A percentile compares a stretch with the other conserved stretches of the same genome.
phyloP scores from a whole-genome alignment of 208 protist genomes.

The Herpetomonas samuelpessoai region DNA sequence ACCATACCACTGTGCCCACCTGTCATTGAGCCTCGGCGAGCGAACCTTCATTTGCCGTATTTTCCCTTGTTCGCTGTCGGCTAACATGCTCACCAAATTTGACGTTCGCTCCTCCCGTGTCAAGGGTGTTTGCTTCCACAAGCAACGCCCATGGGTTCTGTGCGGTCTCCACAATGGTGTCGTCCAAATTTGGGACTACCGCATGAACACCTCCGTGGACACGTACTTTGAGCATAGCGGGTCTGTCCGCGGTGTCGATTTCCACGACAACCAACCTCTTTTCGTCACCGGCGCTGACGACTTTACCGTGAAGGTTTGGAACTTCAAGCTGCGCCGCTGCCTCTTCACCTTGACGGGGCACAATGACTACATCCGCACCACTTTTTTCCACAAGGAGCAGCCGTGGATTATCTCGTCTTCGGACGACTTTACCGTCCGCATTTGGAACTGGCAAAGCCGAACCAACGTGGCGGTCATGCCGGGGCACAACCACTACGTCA shows the following conservation, averaged over 20 bases:
- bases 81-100: constrained; percentile 94
- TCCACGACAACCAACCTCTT: constrained; percentile 98
- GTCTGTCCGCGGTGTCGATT: constrained; percentile 96
- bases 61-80: constrained; percentile 1
- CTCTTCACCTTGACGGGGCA: constrained; percentile 98
- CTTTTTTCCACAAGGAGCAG: constrained; percentile 95
- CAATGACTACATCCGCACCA: constrained; percentile 99
- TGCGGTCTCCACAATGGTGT: constrained; percentile 97
- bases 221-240: constrained; percentile 97
- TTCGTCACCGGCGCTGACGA: constrained; percentile 99
- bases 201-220: constrained; percentile 96
- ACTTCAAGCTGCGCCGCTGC: constrained; percentile 98
- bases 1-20: not conserved
- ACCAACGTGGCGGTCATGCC: constrained; percentile 94
- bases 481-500: constrained; percentile 99
- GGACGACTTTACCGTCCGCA: constrained; percentile 99
- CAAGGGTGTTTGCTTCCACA: constrained; percentile 99
- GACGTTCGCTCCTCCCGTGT: constrained; percentile 97
- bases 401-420: constrained; percentile 99
- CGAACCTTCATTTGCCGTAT: not conserved
- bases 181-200: constrained; percentile 99
- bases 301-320: constrained; percentile 99
- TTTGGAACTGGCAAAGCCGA: constrained; percentile 99
- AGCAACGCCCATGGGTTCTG: constrained; percentile 97
- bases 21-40: constrained; percentile 1